Evolutionary conservation across 805 yeast genomes (phyloP).

Genomic region (Yarrowia osloensis): DNA sequence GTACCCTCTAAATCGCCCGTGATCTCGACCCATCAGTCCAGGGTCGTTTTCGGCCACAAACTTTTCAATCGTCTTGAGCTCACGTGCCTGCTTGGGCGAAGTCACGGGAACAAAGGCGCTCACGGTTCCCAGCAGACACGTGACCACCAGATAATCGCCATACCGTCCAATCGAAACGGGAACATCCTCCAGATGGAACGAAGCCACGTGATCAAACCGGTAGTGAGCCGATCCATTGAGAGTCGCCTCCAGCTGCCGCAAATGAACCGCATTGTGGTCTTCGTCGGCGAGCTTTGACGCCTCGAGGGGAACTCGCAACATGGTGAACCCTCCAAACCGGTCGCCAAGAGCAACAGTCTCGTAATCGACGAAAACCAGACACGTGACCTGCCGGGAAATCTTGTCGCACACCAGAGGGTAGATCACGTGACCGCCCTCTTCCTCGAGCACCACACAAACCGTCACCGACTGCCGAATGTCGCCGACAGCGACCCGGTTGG

Average conservation of each 20-base stretch:
- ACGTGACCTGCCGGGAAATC: constrained; percentile 65
- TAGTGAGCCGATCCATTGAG: constrained; percentile 29
- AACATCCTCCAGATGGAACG: constrained; percentile 70
- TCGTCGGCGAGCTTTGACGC: constrained; percentile 53
- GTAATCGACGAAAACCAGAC: constrained; percentile 63
- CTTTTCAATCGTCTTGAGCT: constrained; percentile 58
- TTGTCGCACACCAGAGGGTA: constrained; percentile 70
- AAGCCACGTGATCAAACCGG: constrained; percentile 54
- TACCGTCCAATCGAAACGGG: constrained; percentile 57
- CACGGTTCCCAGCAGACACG: constrained; percentile 80
- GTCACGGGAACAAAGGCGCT: constrained; percentile 72
- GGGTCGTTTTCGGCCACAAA: constrained; percentile 39
- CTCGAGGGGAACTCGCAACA: constrained; percentile 60
- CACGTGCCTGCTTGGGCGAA: constrained; percentile 60
- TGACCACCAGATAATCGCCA: constrained; percentile 52
- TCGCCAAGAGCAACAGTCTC: constrained; percentile 84
- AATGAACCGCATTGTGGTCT: constrained; percentile 50
- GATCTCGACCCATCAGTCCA: constrained; percentile 65
- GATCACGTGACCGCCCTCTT: constrained; percentile 50
- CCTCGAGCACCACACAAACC: constrained; percentile 53
- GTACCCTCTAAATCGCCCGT: constrained; percentile 68
- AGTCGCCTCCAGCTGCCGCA: constrained; percentile 34
- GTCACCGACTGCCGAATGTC: constrained; percentile 71
- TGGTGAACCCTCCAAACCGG: constrained; percentile 77
- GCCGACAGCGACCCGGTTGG: constrained; percentile 64